Conservation (phyloP, 1,284 basidiomycete genomes). For the Vanrija sp. region DNA sequence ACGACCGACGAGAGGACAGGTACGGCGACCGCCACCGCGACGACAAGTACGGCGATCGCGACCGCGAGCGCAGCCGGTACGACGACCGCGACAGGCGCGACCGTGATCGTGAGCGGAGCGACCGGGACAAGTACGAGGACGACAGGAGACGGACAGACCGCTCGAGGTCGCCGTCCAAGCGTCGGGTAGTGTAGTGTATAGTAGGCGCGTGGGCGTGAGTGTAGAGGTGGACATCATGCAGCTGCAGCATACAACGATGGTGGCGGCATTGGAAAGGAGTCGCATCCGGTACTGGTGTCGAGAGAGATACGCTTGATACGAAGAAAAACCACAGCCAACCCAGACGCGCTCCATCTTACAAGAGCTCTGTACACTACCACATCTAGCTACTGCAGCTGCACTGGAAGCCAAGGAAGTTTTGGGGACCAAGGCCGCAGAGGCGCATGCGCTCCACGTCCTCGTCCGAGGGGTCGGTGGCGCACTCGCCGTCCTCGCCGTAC, state of each 20-base stretch:
- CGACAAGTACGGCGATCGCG: conserved; percentile 10
- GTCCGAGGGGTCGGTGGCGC: conserved; percentile 40
- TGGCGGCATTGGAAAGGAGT: no score
- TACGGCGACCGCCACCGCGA: conserved; percentile 9
- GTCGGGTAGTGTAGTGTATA: conserved; percentile 17
- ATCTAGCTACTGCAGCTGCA: conserved; percentile 80
- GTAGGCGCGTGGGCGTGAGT: not conserved
- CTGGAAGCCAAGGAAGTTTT: conserved; percentile 78
- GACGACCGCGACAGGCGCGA: conserved; percentile 26
- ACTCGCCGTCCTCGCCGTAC: conserved; percentile 65
- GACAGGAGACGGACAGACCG: conserved; percentile 14
- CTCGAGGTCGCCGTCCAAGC: conserved; percentile 20
- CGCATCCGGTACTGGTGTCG: no score
- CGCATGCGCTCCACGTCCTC: conserved; percentile 63
- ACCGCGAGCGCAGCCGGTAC: conserved; percentile 16
- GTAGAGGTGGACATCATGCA: not conserved
- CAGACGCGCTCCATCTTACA: not conserved
- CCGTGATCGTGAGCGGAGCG: not conserved
- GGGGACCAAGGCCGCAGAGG: conserved; percentile 72
- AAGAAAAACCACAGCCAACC: no score
- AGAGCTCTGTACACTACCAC: not conserved
- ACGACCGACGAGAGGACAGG: conserved; percentile 14
- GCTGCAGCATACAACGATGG: not conserved
- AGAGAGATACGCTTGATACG: no score
- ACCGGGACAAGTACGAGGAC: conserved; percentile 18